Evolutionary conservation across 306 rosid genomes (phyloP).

Genomic region (Prunus campanulata): DNA sequence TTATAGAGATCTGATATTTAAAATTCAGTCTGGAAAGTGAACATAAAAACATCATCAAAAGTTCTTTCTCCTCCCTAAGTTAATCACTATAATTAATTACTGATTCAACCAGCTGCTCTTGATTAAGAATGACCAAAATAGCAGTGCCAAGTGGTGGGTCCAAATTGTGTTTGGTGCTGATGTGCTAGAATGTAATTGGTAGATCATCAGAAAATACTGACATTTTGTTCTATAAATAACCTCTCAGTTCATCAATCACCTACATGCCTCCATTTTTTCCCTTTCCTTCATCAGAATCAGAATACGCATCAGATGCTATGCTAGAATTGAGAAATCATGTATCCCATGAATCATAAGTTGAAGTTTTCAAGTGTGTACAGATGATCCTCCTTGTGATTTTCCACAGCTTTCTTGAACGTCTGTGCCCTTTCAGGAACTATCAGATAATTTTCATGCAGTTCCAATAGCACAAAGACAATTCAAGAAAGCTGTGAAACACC

Average conservation of each 20-base stretch:
- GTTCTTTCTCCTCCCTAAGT: not conserved
- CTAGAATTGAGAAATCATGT: too few relatives aligned
- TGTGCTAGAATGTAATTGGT: not conserved
- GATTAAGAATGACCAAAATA: not conserved
- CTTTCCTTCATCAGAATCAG: not conserved
- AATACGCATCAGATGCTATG: not conserved
- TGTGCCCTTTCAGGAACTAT: slow-evolving; percentile 17
- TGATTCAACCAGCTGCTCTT: not conserved
- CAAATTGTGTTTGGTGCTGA: slow-evolving; percentile 11
- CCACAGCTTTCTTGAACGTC: slow-evolving; percentile 81
- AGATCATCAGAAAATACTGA: not conserved
- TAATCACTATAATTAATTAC: not conserved
- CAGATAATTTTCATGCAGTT: slow-evolving; percentile 19
- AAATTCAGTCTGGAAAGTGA: not conserved
- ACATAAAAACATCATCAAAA: not conserved
- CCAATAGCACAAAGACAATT: slow-evolving; percentile 23
- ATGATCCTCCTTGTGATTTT: slow-evolving; percentile 53
- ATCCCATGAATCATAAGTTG: too few relatives aligned
- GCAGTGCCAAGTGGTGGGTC: slow-evolving; percentile 19
- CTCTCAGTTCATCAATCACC: slow-evolving; percentile 5
- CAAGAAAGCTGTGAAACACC: slow-evolving; percentile 54
- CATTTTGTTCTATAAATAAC: slow-evolving; percentile 6
- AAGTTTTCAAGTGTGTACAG: slow-evolving; percentile 5
- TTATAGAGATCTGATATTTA: not conserved
- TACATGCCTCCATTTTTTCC: not conserved